phyloP scores from a whole-genome alignment of 192 early-diverging fungal genomes.

The Coemansia sp. region DNA sequence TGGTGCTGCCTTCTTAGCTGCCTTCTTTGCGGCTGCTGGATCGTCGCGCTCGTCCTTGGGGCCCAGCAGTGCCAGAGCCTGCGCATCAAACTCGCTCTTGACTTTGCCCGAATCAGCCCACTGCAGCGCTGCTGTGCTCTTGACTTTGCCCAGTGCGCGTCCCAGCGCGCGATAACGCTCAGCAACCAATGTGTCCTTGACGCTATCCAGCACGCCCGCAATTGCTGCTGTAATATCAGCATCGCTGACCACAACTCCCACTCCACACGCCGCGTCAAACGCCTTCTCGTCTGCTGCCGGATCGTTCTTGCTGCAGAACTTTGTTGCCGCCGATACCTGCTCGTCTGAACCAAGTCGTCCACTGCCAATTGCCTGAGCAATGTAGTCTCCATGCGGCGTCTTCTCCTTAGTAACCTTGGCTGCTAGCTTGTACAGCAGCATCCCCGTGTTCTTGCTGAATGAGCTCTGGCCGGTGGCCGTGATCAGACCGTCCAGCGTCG shows the following conservation, averaged over 20 bases:
- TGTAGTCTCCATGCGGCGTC: constrained; percentile 69
- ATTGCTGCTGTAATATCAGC: constrained; percentile 74
- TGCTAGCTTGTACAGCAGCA: constrained; percentile 83
- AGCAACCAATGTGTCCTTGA: constrained; percentile 69
- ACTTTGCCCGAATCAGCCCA: constrained; percentile 91
- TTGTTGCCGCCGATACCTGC: constrained; percentile 92
- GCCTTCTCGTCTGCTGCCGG: constrained; percentile 62
- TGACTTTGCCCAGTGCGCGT: constrained; percentile 68
- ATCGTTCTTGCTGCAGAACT: constrained; percentile 68
- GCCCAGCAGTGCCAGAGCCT: constrained; percentile 83
- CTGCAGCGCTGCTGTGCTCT: constrained; percentile 65
- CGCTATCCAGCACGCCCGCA: constrained; percentile 60
- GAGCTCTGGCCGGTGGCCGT: constrained; percentile 62
- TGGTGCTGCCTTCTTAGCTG: constrained; percentile 16
- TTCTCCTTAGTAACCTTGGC: constrained; percentile 78
- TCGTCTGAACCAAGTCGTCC: constrained; percentile 73
- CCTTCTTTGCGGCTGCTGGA: constrained; percentile 50
- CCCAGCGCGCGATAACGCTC: constrained; percentile 88
- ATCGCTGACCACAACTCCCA: constrained; percentile 82
- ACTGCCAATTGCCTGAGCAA: constrained; percentile 75
- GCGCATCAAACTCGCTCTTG: constrained; percentile 85
- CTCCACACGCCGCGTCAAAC: constrained; percentile 89
- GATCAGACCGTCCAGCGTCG: constrained; percentile 71
- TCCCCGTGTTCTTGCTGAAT: constrained; percentile 71
- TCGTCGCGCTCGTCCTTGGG: constrained; percentile 97